These are phyloP conservation scores for Eucalyptus regnans DNA, from an alignment of 345 rosid genomes.

Conservation along the genomic window DNA sequence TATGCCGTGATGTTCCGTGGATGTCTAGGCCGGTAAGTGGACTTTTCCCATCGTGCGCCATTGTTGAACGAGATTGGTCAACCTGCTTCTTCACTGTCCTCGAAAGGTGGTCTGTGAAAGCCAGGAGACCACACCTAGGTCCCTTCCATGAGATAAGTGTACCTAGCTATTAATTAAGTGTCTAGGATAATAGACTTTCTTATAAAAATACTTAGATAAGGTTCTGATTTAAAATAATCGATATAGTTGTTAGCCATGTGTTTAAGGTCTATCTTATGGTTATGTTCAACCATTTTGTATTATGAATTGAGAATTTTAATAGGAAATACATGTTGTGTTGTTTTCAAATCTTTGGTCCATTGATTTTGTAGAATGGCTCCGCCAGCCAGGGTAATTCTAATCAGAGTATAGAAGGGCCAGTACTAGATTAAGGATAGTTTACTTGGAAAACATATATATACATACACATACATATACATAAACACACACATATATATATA, in stretches of 20 bases:
- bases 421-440: background rate
- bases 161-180: background rate
- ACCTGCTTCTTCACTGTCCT: background rate
- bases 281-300: background rate
- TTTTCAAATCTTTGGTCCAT: background rate
- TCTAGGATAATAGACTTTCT: background rate
- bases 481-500: no score
- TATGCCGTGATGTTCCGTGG: background rate
- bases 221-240: background rate
- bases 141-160: background rate
- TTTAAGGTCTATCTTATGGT: background rate
- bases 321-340: background rate
- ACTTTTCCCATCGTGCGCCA: background rate
- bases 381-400: background rate
- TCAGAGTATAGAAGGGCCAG: background rate
- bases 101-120: background rate
- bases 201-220: background rate
- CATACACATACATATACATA: accelerated
- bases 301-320: background rate
- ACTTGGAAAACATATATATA: no score
- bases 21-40: background rate
- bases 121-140: background rate
- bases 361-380: background rate
- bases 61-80: background rate
- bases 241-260: background rate